Percentiles rank a stretch among this genome's conserved stretches.
phyloP scores from a whole-genome alignment of 495 filamentous ascomycete genomes.

The Bombardia bombarda region DNA sequence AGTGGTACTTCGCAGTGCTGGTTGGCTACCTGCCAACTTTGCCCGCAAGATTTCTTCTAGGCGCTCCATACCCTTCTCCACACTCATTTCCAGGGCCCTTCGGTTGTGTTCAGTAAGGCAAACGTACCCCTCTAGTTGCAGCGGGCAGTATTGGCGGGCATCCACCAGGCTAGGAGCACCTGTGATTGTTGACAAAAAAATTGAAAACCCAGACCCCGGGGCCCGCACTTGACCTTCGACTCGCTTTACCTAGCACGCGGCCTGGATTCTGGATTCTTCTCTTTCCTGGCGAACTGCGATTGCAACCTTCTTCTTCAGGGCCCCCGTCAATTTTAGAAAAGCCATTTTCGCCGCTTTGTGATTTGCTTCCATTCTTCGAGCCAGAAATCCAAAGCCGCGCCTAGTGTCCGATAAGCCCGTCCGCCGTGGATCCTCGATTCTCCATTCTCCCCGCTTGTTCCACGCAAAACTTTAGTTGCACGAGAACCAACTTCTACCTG shows the following conservation, averaged over 20 bases:
- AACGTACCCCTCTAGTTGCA: not conserved
- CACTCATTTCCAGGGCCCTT: not conserved
- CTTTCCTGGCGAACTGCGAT: too few relatives aligned
- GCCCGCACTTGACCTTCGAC: too few relatives aligned
- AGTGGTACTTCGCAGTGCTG: too few relatives aligned
- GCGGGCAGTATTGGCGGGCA: not conserved
- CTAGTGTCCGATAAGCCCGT: slow-evolving; percentile 15
- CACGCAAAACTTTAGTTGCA: slow-evolving; percentile 31
- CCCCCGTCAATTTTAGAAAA: not conserved
- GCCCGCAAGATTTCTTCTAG: not conserved
- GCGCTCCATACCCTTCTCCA: not conserved
- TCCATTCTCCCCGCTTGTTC: slow-evolving; percentile 24
- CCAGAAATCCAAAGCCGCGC: slow-evolving; percentile 6
- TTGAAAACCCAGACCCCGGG: too few relatives aligned
- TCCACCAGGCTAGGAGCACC: not conserved
- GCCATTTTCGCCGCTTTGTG: slow-evolving; percentile 6
- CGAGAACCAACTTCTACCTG: slow-evolving; percentile 19
- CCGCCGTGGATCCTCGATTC: slow-evolving; percentile 18
- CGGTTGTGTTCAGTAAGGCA: not conserved
- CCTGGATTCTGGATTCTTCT: too few relatives aligned
- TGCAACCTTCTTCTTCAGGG: not conserved
- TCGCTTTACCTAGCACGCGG: too few relatives aligned
- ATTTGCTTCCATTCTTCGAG: slow-evolving; percentile 9
- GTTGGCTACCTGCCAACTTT: too few relatives aligned
- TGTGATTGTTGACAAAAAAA: not conserved